phyloP scores from a whole-genome alignment of 106 monocot genomes.

The Allium fistulosum region DNA sequence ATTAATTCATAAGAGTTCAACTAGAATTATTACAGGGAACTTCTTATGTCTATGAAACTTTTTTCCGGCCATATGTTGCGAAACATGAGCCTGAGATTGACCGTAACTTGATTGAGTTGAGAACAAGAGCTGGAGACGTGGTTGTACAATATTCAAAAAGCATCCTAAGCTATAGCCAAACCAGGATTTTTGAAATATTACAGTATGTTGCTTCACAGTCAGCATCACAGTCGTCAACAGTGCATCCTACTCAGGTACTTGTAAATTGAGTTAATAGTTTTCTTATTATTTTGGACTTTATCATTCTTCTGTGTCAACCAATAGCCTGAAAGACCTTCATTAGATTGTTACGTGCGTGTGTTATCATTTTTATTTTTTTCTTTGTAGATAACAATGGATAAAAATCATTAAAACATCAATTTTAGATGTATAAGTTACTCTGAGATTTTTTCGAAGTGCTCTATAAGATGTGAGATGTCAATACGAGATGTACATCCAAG shows the following conservation, averaged over 20 bases:
- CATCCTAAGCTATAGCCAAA: conserved; percentile 51
- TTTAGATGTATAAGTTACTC: too few relatives aligned
- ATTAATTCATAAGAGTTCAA: background rate
- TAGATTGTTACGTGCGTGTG: too few relatives aligned
- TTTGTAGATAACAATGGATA: too few relatives aligned
- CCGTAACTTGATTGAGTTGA: conserved; percentile 52
- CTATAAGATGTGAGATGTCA: too few relatives aligned
- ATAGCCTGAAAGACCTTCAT: too few relatives aligned
- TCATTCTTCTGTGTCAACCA: too few relatives aligned
- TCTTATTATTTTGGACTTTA: too few relatives aligned
- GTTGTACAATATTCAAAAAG: conserved; percentile 47
- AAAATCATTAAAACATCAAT: too few relatives aligned
- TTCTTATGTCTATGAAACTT: conserved; percentile 54
- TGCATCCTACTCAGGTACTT: conserved; percentile 50
- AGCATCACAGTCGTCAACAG: conserved; percentile 30
- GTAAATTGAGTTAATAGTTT: background rate
- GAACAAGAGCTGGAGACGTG: conserved; percentile 46
- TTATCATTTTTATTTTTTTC: too few relatives aligned
- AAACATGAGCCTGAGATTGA: conserved; percentile 76
- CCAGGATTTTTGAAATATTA: conserved; percentile 56
- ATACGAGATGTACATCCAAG: too few relatives aligned
- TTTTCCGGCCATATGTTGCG: conserved; percentile 47
- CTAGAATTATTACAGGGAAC: conserved; percentile 45
- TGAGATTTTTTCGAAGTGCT: too few relatives aligned
- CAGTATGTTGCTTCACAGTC: conserved; percentile 80